These are phyloP conservation scores for Cardamine resedifolia DNA, from an alignment of 345 rosid genomes.

Conservation along the genomic window DNA sequence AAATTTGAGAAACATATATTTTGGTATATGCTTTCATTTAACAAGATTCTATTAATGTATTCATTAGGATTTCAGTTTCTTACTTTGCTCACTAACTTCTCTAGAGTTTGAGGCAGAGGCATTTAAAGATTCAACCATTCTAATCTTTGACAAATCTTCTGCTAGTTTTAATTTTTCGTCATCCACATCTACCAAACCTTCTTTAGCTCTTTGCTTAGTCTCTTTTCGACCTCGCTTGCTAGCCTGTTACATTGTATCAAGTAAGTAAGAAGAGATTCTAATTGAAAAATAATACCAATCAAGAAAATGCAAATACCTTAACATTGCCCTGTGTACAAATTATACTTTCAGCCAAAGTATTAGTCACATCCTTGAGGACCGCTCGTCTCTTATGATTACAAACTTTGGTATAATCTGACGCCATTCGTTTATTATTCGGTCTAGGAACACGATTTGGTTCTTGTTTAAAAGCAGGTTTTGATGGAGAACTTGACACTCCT, in stretches of 20 bases:
- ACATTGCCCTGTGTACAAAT: slow-evolving; percentile 29
- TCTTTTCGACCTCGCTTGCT: slow-evolving; percentile 38
- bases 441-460: slow-evolving; percentile 47
- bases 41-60: not conserved
- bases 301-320: not conserved
- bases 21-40: not conserved
- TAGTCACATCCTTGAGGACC: slow-evolving; percentile 74
- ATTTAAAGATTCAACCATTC: slow-evolving; percentile 53
- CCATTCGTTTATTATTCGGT: slow-evolving; percentile 55
- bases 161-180: slow-evolving; percentile 54
- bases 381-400: slow-evolving; percentile 64
- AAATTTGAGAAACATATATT: not conserved
- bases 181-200: slow-evolving; percentile 41
- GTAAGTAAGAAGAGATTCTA: not conserved
- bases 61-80: not conserved
- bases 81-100: slow-evolving; percentile 20
- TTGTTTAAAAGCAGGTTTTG: slow-evolving; percentile 57
- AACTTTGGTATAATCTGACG: slow-evolving; percentile 56
- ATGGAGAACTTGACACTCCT: slow-evolving; percentile 49
- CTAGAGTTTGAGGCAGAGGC: slow-evolving; percentile 35
- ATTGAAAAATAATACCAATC: not conserved
- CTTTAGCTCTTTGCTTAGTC: slow-evolving; percentile 37
- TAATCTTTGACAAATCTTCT: slow-evolving; percentile 66
- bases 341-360: slow-evolving; percentile 35
- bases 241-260: slow-evolving; percentile 46